These are phyloP conservation scores for Centaurea solstitialis DNA, from an alignment of 129 eudicot genomes.

Conservation along the genomic window DNA sequence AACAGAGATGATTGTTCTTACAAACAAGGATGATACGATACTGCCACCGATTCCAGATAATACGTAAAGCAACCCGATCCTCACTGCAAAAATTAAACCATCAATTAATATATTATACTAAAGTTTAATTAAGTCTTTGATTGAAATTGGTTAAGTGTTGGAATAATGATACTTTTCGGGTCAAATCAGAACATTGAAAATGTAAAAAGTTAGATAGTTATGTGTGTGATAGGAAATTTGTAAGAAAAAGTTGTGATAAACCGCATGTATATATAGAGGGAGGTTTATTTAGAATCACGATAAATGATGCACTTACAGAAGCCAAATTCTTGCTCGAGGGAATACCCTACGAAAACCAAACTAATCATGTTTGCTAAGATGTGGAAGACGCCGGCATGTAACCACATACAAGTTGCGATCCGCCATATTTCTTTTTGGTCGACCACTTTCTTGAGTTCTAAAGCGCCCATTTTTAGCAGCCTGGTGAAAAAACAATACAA, in stretches of 20 bases:
- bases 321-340: slow-evolving; percentile 86
- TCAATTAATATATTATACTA: no score
- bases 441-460: slow-evolving; percentile 52
- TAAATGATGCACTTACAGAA: slow-evolving; percentile 38
- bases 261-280: background rate
- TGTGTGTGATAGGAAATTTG: background rate
- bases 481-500: slow-evolving; percentile 26
- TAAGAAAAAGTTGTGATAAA: background rate
- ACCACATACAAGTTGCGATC: slow-evolving; percentile 68
- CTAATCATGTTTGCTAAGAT: slow-evolving; percentile 76
- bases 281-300: background rate
- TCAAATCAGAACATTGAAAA: background rate
- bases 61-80: slow-evolving; percentile 56
- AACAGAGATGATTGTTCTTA: slow-evolving; percentile 58
- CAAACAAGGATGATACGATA: slow-evolving; percentile 54
- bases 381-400: slow-evolving; percentile 89
- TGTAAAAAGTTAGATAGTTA: background rate
- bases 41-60: slow-evolving; percentile 83
- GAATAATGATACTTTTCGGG: background rate
- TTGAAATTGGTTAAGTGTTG: background rate
- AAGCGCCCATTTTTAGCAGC: slow-evolving; percentile 60
- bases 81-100: slow-evolving; percentile 52
- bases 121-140: background rate
- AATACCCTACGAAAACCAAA: slow-evolving; percentile 71
- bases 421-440: slow-evolving; percentile 58